Evolutionary conservation across 1,284 basidiomycete genomes (phyloP).

Genomic region (Coniferiporia sulphurascens): DNA sequence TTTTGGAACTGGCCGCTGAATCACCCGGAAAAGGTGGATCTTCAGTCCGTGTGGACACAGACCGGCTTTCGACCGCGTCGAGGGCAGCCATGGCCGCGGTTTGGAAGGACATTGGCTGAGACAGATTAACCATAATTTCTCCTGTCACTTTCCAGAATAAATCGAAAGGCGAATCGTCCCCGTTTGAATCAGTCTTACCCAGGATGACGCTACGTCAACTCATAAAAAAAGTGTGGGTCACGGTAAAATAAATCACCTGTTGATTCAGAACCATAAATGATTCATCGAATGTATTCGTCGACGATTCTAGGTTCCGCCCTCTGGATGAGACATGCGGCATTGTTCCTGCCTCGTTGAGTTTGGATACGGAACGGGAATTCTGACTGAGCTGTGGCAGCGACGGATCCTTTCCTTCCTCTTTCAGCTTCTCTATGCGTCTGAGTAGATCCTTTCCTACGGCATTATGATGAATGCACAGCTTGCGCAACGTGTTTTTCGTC

Average conservation of each 20-base stretch:
- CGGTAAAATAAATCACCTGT: slow-evolving; percentile 37
- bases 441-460: slow-evolving; percentile 67
- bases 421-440: slow-evolving; percentile 60
- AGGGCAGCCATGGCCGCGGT: slow-evolving; percentile 61
- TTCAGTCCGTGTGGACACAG: slow-evolving; percentile 26
- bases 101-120: slow-evolving; percentile 80
- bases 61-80: slow-evolving; percentile 25
- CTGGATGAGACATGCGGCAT: slow-evolving; percentile 24
- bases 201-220: background rate
- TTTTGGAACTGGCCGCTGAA: slow-evolving; percentile 26
- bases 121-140: slow-evolving; percentile 74
- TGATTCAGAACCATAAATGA: slow-evolving; percentile 81
- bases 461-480: slow-evolving; percentile 67
- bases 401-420: slow-evolving; percentile 71
- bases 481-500: slow-evolving; percentile 70
- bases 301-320: slow-evolving; percentile 55
- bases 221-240: slow-evolving; percentile 9
- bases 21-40: background rate
- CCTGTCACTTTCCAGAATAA: slow-evolving; percentile 83
- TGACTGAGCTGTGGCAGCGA: slow-evolving; percentile 38
- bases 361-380: slow-evolving; percentile 21
- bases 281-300: slow-evolving; percentile 66
- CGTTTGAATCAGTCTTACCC: slow-evolving; percentile 63
- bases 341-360: slow-evolving; percentile 6
- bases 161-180: slow-evolving; percentile 57